Base-by-base conservation (phyloP, 805 yeast species). In the Blastobotrys chiropterorum region DNA sequence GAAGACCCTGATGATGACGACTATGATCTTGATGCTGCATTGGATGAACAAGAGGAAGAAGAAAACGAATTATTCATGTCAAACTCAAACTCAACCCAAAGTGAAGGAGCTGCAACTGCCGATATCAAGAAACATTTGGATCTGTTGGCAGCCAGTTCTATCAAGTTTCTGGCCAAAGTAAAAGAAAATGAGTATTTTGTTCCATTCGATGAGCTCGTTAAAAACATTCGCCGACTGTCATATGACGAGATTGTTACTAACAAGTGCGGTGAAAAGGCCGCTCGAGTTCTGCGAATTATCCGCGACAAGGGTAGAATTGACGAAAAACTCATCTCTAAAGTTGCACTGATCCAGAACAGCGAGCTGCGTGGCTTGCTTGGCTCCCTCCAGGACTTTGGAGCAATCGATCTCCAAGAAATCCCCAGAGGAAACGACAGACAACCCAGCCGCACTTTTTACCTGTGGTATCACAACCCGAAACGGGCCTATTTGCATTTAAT, bases 381-480 rank as follows among this genome's bases (percentile, higher is more conserved):
- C 45, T 78, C 79, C 34, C 71, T 94, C 50, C 77, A 86, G 22
- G 79, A 77, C 49, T 75, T 81, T 57, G 89, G 90, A 55, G 77
- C 86, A 16, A 72, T 90, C 16, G 96, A 92, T 64, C 77, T 90
- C 38, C 98, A 92, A 68, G 99, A 94, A 70, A 85, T 94, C 26
- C 97, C 98, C 11, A 80, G 92, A 61, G 85, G 96, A 6, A 83
- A 82, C 20, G 98, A 94, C 66, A 77, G 98, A 59, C 90, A 95
- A 2, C 96, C 97, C 0, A 82, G 87, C 41, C 81, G 96, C 59
- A 85, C 97, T 1, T 85, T 86, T 26, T 94, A 81, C 64, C 75
- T 90, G 34, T 94, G 89, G 75, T 78, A 89, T 62, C 85, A 81
- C 59, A 81, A 80, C 38, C 77, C 80, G n/a, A 66, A 62, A 15